Evolutionary conservation across 1,284 basidiomycete genomes (phyloP), one percentile per base, ranked within the genome.

Genomic region (Irpex sp.): DNA sequence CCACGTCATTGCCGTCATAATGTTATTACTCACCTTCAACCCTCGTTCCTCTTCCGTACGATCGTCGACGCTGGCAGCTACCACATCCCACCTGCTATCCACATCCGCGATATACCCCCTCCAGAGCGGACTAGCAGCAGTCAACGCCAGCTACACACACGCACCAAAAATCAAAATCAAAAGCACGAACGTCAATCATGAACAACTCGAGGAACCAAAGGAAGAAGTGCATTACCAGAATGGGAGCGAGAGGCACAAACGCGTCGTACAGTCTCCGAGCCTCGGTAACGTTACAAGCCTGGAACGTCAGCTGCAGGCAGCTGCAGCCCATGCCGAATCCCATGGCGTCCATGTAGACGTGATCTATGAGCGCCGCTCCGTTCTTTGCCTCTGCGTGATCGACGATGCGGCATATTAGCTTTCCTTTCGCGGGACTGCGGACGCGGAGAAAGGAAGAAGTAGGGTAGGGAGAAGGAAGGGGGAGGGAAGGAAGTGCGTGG

Each of bases 281-380:
- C 75, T 99, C 96, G 51, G 85, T 82, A 34, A 99, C 88, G 75
- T 95, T 94, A 77, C 93, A 97, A 0, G 96, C 92, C 76, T 99
- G 97, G 80, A 99, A 98, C 3, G 97, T 99, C 67, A 99, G 85
- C 74, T 99, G 97, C 59, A 99, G 81, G 77, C 97, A 99, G 73
- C 94, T 97, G 72, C 97, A 98, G 2, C 97, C 97, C 97, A 98
- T 99, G 54, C 97, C 97, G 76, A 99, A 99, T 26, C 96, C 97
- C 97, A 98, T 98, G 1, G 97, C 96, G 76, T 99, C 97, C 83
- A 99, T 87, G 76, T 99, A 99, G 69, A 99, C 96, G 76, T 98
- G 96, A 75, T 97, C 90, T 11, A 83, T 81, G 58, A 93, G 82
- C 8, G 96, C 96, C 8, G 94, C 94, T 4, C 94, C 95, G 63